These are phyloP conservation scores for Phytophthora crassamura DNA, from an alignment of 352 stramenopile genomes.

Conservation along the genomic window DNA sequence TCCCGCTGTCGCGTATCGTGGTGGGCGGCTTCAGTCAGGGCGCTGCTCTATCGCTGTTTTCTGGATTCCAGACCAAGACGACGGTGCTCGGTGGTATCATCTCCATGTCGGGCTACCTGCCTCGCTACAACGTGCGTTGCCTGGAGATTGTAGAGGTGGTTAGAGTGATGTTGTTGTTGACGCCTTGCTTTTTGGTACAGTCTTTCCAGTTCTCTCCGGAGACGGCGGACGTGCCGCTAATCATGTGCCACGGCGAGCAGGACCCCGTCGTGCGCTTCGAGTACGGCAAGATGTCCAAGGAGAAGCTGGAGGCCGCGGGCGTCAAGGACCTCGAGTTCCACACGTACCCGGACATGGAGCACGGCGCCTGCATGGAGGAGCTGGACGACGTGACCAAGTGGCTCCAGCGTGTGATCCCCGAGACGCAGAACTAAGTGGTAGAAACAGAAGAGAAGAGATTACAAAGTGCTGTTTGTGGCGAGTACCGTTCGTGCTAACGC, in stretches of 20 bases:
- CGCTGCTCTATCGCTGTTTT: slow-evolving; percentile 90
- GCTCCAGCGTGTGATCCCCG: slow-evolving; percentile 63
- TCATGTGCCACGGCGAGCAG: slow-evolving; percentile 81
- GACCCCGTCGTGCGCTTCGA: slow-evolving; percentile 71
- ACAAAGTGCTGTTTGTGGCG: background rate
- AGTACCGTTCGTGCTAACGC: background rate
- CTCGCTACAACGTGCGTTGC: slow-evolving; percentile 48
- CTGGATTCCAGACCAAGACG: slow-evolving; percentile 69
- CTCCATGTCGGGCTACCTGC: slow-evolving; percentile 78
- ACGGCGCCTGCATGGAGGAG: slow-evolving; percentile 71
- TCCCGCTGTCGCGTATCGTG: slow-evolving; percentile 92
- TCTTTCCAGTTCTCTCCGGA: slow-evolving; percentile 60
- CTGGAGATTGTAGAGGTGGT: background rate
- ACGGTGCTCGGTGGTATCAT: slow-evolving; percentile 69
- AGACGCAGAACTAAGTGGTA: slow-evolving; percentile 19
- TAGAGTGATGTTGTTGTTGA: background rate
- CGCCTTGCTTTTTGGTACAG: slow-evolving; percentile 22
- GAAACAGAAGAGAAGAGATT: background rate
- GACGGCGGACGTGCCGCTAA: slow-evolving; percentile 65
- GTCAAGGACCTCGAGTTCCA: slow-evolving; percentile 72
- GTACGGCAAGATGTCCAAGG: slow-evolving; percentile 64
- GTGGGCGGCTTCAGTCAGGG: slow-evolving; percentile 95
- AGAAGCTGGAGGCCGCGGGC: slow-evolving; percentile 58
- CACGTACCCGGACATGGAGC: slow-evolving; percentile 70
- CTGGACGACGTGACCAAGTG: slow-evolving; percentile 69